A percentile compares a stretch with the other conserved stretches of the same genome.
These are phyloP conservation scores for Zymoseptoria tritici DNA, from an alignment of 2,329 filamentous ascomycete genomes.

Conservation along the genomic window DNA sequence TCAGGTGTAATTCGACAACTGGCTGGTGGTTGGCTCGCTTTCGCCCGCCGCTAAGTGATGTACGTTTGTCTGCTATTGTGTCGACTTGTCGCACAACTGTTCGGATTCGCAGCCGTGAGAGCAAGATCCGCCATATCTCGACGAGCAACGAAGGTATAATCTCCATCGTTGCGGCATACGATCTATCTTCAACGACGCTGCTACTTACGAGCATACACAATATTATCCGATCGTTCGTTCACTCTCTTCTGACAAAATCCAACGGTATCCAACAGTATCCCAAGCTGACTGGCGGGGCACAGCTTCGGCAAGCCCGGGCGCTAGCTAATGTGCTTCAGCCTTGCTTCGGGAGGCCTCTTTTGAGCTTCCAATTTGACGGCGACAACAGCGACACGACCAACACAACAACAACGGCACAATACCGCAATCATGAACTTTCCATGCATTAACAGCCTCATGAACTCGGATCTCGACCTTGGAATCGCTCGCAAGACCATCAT, in stretches of 20 bases:
- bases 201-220: neutral
- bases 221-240: neutral
- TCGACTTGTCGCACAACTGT: neutral
- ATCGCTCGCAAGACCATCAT: neutral
- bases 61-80: neutral
- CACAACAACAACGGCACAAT: neutral
- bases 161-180: neutral
- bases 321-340: neutral
- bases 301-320: no score
- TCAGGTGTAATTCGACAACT: neutral
- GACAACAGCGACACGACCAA: neutral
- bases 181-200: no score
- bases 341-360: neutral
- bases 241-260: neutral
- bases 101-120: neutral
- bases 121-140: neutral
- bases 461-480: neutral
- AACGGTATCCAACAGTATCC: no score
- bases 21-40: neutral
- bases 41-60: neutral
- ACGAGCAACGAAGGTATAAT: neutral
- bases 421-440: neutral
- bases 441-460: no score
- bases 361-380: neutral
- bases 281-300: neutral